Conservation (phyloP, 2,329 filamentous ascomycete species). For the Xylariaceae sp. region DNA sequence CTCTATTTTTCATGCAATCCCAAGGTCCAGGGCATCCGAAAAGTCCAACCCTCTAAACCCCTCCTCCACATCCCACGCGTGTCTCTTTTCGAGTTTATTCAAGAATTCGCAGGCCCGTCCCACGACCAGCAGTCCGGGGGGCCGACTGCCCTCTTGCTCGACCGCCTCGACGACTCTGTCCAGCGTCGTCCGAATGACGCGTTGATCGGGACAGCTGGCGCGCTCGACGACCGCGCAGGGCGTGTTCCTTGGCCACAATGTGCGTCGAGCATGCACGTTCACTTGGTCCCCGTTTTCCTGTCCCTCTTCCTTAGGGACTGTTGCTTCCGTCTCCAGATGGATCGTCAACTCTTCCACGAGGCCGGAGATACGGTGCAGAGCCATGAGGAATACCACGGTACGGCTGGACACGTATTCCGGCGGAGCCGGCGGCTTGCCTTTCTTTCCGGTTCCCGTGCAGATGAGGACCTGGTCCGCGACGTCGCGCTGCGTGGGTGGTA, state of each 20-base stretch:
- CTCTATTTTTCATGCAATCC: too few species aligned
- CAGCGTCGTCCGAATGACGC: conserved; percentile 86
- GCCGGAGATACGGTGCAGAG: conserved; percentile 78
- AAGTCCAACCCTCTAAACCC: conserved; percentile 76
- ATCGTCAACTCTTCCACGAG: conserved; percentile 72
- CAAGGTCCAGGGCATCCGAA: conserved; percentile 16
- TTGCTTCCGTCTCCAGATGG: conserved; percentile 38
- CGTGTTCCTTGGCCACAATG: conserved; percentile 72
- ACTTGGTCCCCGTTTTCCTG: conserved; percentile 28
- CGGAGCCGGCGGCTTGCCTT: conserved; percentile 79
- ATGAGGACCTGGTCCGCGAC: conserved; percentile 91
- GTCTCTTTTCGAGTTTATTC: conserved; percentile 56
- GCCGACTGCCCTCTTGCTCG: conserved; percentile 84
- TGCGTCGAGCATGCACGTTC: conserved; percentile 6
- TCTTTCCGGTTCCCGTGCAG: conserved; percentile 95
- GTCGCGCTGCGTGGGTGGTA: conserved; percentile 86
- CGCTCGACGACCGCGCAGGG: conserved; percentile 93
- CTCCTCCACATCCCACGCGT: conserved; percentile 84
- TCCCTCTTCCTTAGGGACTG: conserved; percentile 36
- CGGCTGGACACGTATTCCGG: conserved; percentile 76
- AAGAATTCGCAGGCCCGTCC: conserved; percentile 83
- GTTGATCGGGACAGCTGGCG: conserved; percentile 90
- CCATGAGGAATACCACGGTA: conserved; percentile 95
- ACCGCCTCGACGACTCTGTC: conserved; percentile 79
- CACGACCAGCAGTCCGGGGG: conserved; percentile 85